Conservation (phyloP, 768 basidiomycete genomes). For the Lanmaoa rubissima region DNA sequence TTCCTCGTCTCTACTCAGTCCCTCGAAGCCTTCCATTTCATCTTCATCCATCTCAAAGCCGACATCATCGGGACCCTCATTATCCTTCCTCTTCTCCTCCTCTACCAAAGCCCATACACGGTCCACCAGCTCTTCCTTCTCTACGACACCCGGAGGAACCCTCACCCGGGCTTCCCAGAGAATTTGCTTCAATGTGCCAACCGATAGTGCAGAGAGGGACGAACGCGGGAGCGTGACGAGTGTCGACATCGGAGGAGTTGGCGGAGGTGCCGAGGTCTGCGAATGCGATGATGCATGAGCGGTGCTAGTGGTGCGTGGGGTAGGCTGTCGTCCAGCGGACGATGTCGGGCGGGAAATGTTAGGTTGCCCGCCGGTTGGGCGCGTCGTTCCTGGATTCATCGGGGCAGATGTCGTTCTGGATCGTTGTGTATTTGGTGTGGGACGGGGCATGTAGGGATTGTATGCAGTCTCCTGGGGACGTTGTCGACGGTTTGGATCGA, state of each 20-base stretch:
- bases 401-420: conserved; percentile 25
- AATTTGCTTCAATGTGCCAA: conserved; percentile 73
- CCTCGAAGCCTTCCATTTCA: conserved; percentile 29
- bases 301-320: conserved; percentile 7
- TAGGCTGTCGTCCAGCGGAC: conserved; percentile 12
- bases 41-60: conserved; percentile 24
- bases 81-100: conserved; percentile 56
- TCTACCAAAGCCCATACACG: conserved; percentile 64
- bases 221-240: conserved; percentile 62
- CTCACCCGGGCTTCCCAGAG: conserved; percentile 80
- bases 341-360: conserved; percentile 18
- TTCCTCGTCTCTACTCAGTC: conserved; percentile 19
- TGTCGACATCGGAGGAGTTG: conserved; percentile 56
- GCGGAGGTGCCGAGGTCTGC: conserved; percentile 37
- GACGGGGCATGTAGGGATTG: conserved; percentile 17
- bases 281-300: conserved; percentile 13
- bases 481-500: conserved; percentile 45
- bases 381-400: conserved; percentile 10
- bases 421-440: conserved; percentile 11
- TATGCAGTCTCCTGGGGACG: conserved; percentile 18
- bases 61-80: conserved; percentile 36
- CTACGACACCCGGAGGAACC: conserved; percentile 53
- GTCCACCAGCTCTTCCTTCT: conserved; percentile 80
- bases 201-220: conserved; percentile 58
- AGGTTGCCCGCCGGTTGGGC: background rate